Conservation (phyloP, 192 early-diverging fungal genomes). For the Entrophospora sp. region DNA sequence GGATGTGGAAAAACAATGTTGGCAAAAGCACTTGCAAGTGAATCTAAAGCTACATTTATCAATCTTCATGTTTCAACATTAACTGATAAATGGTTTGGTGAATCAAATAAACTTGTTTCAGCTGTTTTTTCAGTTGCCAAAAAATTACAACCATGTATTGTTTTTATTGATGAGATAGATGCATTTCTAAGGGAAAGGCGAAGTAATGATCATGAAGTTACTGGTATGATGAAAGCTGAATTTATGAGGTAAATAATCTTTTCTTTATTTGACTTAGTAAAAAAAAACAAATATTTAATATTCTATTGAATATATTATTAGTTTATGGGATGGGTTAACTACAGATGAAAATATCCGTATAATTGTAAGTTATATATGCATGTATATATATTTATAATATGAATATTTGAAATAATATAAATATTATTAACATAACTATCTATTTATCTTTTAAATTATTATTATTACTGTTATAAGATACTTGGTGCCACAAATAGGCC, state of each 20-base stretch:
- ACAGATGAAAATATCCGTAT: constrained; percentile 57
- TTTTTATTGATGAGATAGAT: constrained; percentile 99
- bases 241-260: constrained; percentile 65
- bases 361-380: constrained; percentile 37
- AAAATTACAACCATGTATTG: constrained; percentile 91
- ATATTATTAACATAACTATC: background rate
- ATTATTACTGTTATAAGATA: constrained; percentile 24
- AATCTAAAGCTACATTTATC: constrained; percentile 96
- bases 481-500: constrained; percentile 96
- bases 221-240: constrained; percentile 99
- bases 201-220: constrained; percentile 92
- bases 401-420: no score
- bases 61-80: constrained; percentile 95
- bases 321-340: constrained; percentile 94
- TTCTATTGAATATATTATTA: no score
- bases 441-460: background rate
- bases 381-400: no score
- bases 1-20: constrained; percentile 98
- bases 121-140: constrained; percentile 89
- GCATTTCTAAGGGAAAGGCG: constrained; percentile 86
- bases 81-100: constrained; percentile 98
- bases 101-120: constrained; percentile 87
- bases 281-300: no score
- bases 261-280: no score
- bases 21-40: constrained; percentile 94